phyloP scores from a whole-genome alignment of 768 basidiomycete species.

The Phlegmacium glaucopus region DNA sequence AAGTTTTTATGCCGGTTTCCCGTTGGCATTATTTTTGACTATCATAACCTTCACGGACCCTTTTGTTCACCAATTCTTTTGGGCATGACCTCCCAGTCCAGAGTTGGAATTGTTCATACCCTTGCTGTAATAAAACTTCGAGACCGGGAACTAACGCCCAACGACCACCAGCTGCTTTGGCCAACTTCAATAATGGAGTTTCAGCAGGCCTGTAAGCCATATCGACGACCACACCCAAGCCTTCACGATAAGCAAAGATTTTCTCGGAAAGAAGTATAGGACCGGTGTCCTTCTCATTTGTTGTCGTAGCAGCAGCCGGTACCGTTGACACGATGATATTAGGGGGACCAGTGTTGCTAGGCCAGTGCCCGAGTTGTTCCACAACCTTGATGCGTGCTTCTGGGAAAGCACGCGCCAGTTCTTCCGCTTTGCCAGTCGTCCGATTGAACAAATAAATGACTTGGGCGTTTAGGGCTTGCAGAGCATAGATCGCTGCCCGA shows the following conservation, averaged over 20 bases:
- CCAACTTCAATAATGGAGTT: slow-evolving; percentile 77
- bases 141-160: slow-evolving; percentile 80
- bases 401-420: slow-evolving; percentile 67
- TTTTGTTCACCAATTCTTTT: slow-evolving; percentile 16
- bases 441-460: slow-evolving; percentile 88
- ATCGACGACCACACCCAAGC: slow-evolving; percentile 74
- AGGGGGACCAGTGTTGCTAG: slow-evolving; percentile 42
- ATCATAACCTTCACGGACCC: slow-evolving; percentile 24
- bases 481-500: slow-evolving; percentile 90
- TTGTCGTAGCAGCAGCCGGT: slow-evolving; percentile 62
- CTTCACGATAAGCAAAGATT: slow-evolving; percentile 51
- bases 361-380: slow-evolving; percentile 53
- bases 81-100: slow-evolving; percentile 78
- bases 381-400: slow-evolving; percentile 57
- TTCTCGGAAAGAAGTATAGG: slow-evolving; percentile 50
- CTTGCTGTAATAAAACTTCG: slow-evolving; percentile 86
- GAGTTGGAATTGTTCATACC: slow-evolving; percentile 76
- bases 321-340: slow-evolving; percentile 87
- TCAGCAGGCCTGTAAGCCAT: slow-evolving; percentile 91
- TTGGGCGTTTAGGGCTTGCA: slow-evolving; percentile 63
- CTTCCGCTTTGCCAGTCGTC: slow-evolving; percentile 69
- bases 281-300: slow-evolving; percentile 19
- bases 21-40: not conserved
- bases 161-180: slow-evolving; percentile 41
- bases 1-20: not conserved